Evolutionary conservation across 257 asterid species (phyloP).

Genomic region (Vinca minor): DNA sequence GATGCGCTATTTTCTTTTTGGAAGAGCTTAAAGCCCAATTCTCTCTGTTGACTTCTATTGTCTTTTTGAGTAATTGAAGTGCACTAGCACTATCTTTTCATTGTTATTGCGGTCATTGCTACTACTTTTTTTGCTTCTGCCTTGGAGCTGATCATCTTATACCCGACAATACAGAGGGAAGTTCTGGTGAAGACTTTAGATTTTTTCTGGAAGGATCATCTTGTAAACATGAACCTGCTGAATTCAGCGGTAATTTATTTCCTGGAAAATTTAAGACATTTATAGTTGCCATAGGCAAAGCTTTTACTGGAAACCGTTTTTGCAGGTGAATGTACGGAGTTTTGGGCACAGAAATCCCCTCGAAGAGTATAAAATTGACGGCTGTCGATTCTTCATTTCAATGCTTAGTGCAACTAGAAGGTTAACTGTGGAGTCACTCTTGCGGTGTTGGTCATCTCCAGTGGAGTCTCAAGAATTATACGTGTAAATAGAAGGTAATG

Average conservation of each 20-base stretch:
- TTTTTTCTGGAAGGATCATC: constrained; percentile 98
- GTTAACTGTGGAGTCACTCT: constrained; percentile 77
- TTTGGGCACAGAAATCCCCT: constrained; percentile 97
- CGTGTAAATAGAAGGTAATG: constrained; percentile 21
- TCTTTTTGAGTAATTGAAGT: background rate
- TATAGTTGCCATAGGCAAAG: background rate
- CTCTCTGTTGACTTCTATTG: background rate
- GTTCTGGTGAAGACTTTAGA: constrained; percentile 88
- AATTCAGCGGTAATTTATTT: constrained; percentile 65
- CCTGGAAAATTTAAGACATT: background rate
- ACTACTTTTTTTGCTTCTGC: background rate
- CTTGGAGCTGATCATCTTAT: background rate
- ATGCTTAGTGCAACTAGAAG: constrained; percentile 93
- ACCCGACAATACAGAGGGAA: constrained; percentile 48
- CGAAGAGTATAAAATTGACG: constrained; percentile 97
- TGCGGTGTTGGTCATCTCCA: constrained; percentile 86
- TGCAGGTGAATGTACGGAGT: constrained; percentile 85
- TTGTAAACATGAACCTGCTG: constrained; percentile 93
- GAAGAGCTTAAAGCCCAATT: background rate
- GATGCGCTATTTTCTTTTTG: background rate
- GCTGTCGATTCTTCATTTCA: constrained; percentile 92
- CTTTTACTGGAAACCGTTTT: constrained; percentile 8
- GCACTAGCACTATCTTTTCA: too few species aligned
- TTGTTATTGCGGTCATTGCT: background rate
- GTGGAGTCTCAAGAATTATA: constrained; percentile 73